Conservation (phyloP, 495 filamentous ascomycete genomes). For the Talaromyces thailandensis region DNA sequence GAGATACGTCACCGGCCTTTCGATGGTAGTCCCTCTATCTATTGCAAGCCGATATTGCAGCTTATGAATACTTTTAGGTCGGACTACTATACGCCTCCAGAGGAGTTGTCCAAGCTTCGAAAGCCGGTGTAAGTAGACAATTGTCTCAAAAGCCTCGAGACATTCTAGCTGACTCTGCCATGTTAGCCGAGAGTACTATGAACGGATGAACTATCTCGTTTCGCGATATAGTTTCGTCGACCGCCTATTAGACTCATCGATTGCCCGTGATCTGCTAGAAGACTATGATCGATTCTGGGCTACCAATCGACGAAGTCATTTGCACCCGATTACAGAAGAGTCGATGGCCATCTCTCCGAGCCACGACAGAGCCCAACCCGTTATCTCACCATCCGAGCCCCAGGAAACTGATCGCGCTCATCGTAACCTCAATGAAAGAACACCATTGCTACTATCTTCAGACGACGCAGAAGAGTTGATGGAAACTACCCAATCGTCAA, state of each 20-base stretch:
- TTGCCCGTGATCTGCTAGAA: slow-evolving; percentile 77
- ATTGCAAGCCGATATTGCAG: not conserved
- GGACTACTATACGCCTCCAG: slow-evolving; percentile 23
- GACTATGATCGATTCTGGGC: slow-evolving; percentile 55
- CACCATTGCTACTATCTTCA: slow-evolving; percentile 45
- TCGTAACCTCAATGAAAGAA: slow-evolving; percentile 59
- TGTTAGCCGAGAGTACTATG: slow-evolving; percentile 62
- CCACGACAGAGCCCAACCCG: slow-evolving; percentile 11
- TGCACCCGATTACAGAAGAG: slow-evolving; percentile 14
- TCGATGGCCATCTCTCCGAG: slow-evolving; percentile 9
- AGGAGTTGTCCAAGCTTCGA: slow-evolving; percentile 17
- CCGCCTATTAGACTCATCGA: slow-evolving; percentile 76
- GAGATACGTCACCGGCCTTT: slow-evolving; percentile 24
- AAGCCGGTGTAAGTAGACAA: slow-evolving; percentile 20
- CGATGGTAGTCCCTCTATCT: slow-evolving; percentile 21
- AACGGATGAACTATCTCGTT: slow-evolving; percentile 72
- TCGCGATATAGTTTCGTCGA: slow-evolving; percentile 90
- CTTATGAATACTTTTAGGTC: slow-evolving; percentile 15
- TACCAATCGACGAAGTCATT: slow-evolving; percentile 21
- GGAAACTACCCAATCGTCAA: slow-evolving; percentile 16
- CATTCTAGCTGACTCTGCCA: not conserved
- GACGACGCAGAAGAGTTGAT: slow-evolving; percentile 22
- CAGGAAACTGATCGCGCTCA: slow-evolving; percentile 62
- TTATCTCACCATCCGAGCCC: not conserved
- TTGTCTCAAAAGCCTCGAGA: not conserved